A percentile compares a stretch with the other conserved stretches of the same genome.
phyloP scores from a whole-genome alignment of 1,284 basidiomycete species.

The Cronartium ribicola region DNA sequence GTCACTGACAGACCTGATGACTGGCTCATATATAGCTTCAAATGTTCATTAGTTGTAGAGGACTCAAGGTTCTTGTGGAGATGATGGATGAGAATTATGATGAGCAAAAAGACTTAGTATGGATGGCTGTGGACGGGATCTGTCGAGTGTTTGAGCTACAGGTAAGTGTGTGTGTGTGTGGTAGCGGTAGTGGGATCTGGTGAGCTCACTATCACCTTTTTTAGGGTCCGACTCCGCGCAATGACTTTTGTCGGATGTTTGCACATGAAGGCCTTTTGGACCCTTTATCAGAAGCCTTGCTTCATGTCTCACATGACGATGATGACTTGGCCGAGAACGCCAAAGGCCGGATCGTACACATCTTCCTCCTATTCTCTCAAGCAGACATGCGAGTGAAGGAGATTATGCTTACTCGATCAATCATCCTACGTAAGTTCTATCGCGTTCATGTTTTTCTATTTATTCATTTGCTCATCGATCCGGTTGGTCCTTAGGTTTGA shows the following conservation, averaged over 20 bases:
- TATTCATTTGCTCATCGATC: conserved; percentile 2
- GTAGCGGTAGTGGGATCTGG: not conserved
- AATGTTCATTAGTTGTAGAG: conserved; percentile 96
- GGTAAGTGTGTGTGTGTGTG: conserved; percentile 44
- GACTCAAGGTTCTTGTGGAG: conserved; percentile 86
- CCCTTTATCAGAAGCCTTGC: conserved; percentile 79
- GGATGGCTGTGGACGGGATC: conserved; percentile 89
- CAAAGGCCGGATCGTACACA: conserved; percentile 82
- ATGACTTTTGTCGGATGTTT: conserved; percentile 98
- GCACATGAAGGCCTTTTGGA: conserved; percentile 90
- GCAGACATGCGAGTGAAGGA: conserved; percentile 86
- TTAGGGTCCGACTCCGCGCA: conserved; percentile 88
- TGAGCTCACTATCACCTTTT: not conserved
- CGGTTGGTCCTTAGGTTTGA: conserved; percentile 62
- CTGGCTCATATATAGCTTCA: conserved; percentile 58
- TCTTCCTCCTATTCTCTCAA: conserved; percentile 86
- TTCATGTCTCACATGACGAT: conserved; percentile 75
- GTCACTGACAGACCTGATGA: no score
- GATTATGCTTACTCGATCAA: conserved; percentile 80
- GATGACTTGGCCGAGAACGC: conserved; percentile 62
- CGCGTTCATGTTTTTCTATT: not conserved
- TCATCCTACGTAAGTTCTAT: conserved; percentile 70
- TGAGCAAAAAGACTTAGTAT: conserved; percentile 79
- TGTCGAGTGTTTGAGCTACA: conserved; percentile 86
- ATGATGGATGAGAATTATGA: conserved; percentile 93